Conservation (phyloP, 257 asterid species). For the Nicotiana tomentosiformis region DNA sequence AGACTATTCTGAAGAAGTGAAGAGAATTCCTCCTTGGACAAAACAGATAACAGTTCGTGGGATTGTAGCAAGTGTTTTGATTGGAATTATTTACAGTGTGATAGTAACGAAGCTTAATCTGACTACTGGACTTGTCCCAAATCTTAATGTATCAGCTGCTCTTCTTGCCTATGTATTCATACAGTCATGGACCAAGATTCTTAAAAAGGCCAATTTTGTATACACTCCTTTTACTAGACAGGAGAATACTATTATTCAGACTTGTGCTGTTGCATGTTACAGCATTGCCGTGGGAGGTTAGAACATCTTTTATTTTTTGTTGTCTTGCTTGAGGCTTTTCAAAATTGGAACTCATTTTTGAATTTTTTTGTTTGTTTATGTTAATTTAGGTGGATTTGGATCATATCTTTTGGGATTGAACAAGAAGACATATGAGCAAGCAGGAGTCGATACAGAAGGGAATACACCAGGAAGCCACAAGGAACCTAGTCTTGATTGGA, state of each 20-base stretch:
- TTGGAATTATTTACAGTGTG: constrained; percentile 24
- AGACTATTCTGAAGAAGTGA: constrained; percentile 17
- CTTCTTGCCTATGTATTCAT: constrained; percentile 21
- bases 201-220: constrained; percentile 15
- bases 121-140: constrained; percentile 26
- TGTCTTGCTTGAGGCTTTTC: neutral
- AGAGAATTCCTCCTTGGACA: constrained; percentile 27
- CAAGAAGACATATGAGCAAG: constrained; percentile 50
- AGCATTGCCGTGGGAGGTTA: constrained; percentile 28
- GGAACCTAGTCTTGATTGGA: constrained; percentile 63
- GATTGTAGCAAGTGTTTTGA: constrained; percentile 16
- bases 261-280: constrained; percentile 32
- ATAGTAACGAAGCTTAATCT: constrained; percentile 23
- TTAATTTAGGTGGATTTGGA: constrained; percentile 56
- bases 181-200: constrained; percentile 22
- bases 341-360: neutral
- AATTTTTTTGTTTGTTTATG: constrained; percentile 2
- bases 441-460: constrained; percentile 56
- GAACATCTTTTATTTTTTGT: neutral
- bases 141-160: constrained; percentile 27
- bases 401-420: constrained; percentile 55
- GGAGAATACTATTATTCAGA: constrained; percentile 27
- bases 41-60: constrained; percentile 24
- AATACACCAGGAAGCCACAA: constrained; percentile 43
- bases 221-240: constrained; percentile 22